These are phyloP conservation scores for Acephala macrosclerotiorum DNA, from an alignment of 2,329 filamentous ascomycete genomes.

Conservation along the genomic window DNA sequence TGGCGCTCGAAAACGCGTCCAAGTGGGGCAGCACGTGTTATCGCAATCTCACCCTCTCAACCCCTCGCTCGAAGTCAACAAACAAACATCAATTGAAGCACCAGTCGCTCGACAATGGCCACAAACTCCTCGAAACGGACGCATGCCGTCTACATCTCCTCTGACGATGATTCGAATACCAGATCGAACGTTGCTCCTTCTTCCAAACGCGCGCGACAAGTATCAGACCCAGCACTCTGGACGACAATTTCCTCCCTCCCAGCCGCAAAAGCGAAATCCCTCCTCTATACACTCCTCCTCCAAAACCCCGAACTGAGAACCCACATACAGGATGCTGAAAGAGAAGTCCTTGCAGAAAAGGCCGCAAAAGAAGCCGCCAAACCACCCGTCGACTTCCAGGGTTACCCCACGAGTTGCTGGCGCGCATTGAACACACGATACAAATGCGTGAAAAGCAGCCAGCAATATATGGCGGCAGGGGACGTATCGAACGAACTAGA, in stretches of 20 bases:
- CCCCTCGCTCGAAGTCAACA: too few relatives aligned
- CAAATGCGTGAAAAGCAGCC: conserved; percentile 23
- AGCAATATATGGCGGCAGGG: conserved; percentile 21
- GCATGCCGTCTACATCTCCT: background rate
- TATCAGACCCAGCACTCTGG: too few relatives aligned
- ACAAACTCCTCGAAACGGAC: background rate
- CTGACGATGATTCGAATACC: background rate
- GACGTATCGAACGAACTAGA: conserved; percentile 21
- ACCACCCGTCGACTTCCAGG: conserved; percentile 24
- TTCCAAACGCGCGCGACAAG: too few relatives aligned
- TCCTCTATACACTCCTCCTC: conserved; percentile 22
- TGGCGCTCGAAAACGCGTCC: too few relatives aligned
- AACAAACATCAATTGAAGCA: too few relatives aligned
- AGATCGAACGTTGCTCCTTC: background rate
- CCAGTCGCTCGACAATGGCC: background rate
- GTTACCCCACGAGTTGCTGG: conserved; percentile 19
- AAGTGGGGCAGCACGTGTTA: too few relatives aligned
- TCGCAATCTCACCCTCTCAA: too few relatives aligned
- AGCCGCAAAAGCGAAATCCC: conserved; percentile 10
- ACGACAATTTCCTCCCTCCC: too few relatives aligned
- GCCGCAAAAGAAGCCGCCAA: conserved; percentile 15
- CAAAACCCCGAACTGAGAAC: too few relatives aligned
- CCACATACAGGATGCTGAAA: conserved; percentile 17
- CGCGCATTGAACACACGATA: conserved; percentile 10
- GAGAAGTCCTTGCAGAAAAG: too few relatives aligned